These are phyloP conservation scores for Scenedesmus sp. DNA, from an alignment of 163 green algal genomes.

Conservation along the genomic window DNA sequence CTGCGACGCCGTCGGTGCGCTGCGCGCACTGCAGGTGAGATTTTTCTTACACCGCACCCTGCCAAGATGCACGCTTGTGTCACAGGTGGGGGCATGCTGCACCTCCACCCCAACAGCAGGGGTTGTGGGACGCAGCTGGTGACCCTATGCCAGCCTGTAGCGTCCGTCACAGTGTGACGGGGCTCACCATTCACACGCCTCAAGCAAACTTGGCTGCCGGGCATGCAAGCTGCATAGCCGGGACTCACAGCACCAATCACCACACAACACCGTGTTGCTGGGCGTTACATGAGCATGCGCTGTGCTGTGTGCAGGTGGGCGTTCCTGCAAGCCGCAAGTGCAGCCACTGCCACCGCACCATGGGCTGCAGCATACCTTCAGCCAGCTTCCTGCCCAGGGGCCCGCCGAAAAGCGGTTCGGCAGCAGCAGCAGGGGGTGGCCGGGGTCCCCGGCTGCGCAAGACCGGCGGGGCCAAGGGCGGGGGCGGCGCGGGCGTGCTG, in stretches of 20 bases:
- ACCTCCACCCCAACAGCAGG: too few species aligned
- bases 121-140: not conserved
- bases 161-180: too few species aligned
- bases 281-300: too few species aligned
- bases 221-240: too few species aligned
- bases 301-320: constrained; percentile 72
- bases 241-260: too few species aligned
- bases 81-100: too few species aligned
- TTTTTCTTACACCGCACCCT: too few species aligned
- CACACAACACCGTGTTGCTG: too few species aligned
- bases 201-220: too few species aligned
- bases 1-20: constrained; percentile 71
- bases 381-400: constrained; percentile 60
- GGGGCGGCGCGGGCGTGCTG: constrained; percentile 10
- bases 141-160: not conserved
- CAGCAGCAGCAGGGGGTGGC: not conserved
- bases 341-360: constrained; percentile 70
- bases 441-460: not conserved
- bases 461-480: not conserved
- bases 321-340: constrained; percentile 68
- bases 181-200: too few species aligned
- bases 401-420: not conserved
- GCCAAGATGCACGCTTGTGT: too few species aligned
- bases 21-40: constrained; percentile 70
- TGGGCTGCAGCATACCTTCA: constrained; percentile 62